Evolutionary conservation across 176 grass and related monocot genomes (phyloP).

Genomic region (Bothriochloa decipiens): DNA sequence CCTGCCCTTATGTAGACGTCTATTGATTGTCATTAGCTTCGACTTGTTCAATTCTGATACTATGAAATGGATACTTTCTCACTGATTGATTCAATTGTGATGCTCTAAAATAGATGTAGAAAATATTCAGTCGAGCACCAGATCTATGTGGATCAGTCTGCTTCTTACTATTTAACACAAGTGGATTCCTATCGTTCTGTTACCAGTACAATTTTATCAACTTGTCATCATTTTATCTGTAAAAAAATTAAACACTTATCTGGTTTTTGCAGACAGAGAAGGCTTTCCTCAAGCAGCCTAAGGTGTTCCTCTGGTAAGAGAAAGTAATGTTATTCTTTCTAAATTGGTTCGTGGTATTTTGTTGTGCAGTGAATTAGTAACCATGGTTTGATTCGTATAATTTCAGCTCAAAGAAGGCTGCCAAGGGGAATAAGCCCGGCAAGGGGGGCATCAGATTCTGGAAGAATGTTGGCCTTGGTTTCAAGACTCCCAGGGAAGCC

Average conservation of each 20-base stretch:
- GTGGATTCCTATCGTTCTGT: background rate
- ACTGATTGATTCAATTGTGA: background rate
- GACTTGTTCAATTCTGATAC: background rate
- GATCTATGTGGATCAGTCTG: background rate
- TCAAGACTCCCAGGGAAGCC: constrained; percentile 44
- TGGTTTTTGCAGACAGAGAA: constrained; percentile 39
- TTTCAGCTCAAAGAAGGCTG: constrained; percentile 26
- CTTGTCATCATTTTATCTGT: background rate
- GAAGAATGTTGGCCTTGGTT: constrained; percentile 42
- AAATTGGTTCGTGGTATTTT: background rate
- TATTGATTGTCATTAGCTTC: background rate
- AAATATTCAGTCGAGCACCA: background rate
- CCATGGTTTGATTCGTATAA: constrained; percentile 8
- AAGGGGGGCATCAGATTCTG: constrained; percentile 45
- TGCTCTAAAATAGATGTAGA: background rate
- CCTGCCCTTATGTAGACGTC: too few relatives aligned
- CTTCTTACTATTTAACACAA: background rate
- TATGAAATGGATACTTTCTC: background rate
- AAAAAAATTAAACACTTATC: background rate
- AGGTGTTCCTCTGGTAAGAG: constrained; percentile 54
- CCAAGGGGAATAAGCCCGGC: constrained; percentile 38
- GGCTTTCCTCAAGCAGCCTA: constrained; percentile 50
- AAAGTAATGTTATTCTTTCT: background rate
- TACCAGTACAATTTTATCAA: background rate
- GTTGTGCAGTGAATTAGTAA: background rate